Base-by-base conservation (phyloP, 257 asterid genomes). In the Capsicum baccatum region DNA sequence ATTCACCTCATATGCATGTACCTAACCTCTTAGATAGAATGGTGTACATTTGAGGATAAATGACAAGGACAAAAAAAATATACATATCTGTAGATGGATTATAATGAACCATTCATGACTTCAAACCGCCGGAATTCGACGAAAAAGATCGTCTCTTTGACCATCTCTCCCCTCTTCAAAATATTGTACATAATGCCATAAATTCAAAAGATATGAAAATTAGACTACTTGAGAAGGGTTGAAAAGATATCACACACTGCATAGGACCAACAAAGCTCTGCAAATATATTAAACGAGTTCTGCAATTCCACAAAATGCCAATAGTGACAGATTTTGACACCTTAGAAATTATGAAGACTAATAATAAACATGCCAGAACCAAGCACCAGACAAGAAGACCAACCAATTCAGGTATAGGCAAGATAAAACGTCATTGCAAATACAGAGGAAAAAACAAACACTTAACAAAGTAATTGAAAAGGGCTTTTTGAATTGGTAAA, bases 241-340 rank as follows among this genome's bases (percentile, higher is more conserved):
- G 9, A 5, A 69, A 69, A 69, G 55, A 33, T 21, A 74, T 21
- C 62, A 74, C 62, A 74, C 62, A 50, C 48, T 0, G 64, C 64
- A 54, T 14, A 26, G 26, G 64, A 76, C 63, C 26, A 54, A 76
- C 42, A 50, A 26, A 6, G 6, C 82, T 8, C 64, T 78, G 82
- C 82, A 78, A 54, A 78, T 78, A 54, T 26, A 78, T 78, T 54
- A 35, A 14, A 9, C 50, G 26, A 54, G 52, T 78, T 78, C 50
- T 33, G 21, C 64, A 55, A 78, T 35, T 78, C 64, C 15, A 76
- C 48, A 76, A 76, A 52, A 76, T 76, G 50, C 82, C 82, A 78
- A 54, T 26, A 54, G 1, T 14, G 82, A 54, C 82, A 54, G 44
- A 54, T 78, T 52, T 74, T 50, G 81, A 74, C 62, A 74, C 62